Base-by-base conservation (phyloP, 805 yeast genomes). In the Myxozyma monticola region DNA sequence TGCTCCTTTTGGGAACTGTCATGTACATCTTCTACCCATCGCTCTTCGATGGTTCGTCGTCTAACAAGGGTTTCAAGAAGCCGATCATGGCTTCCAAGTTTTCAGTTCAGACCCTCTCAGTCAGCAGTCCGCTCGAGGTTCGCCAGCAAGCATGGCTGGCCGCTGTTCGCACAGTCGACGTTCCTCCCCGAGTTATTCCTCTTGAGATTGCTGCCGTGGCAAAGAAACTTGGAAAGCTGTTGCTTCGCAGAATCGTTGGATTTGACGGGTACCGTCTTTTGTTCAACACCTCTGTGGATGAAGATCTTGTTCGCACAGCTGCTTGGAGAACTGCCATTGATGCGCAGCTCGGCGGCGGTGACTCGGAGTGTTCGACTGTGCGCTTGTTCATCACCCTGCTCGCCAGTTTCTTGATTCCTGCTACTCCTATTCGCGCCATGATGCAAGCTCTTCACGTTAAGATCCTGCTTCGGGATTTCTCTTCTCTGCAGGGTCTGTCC, bases 261-360 rank as follows among this genome's bases (percentile, higher is more conserved):
- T 42, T 51, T 29, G 65, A 60, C 5, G 63, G 60, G 24, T 55
- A 49, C 49, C 47, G 51, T 25, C 21, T 54, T 14, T 35, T 62
- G 36, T n/a, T 45, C n/a, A 50, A 57, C 44, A 30, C 54, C 15
- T 48, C 56, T 37, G 56, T 37, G 34, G 47, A 56, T 22, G 54
- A 48, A 35, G 48, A 55, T 39, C 29, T 33, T 12, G 44, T 38
- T 8, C 45, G 54, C n/a, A 46, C 49, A 18, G 49, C 48, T 17
- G 58, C 51, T 20, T 49, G 56, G 60, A 44, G 50, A 35, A 57
- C 51, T 17, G 69, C 71, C 4, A 60, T 66, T 33, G 71, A 68
- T 48, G 62, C 71, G 7, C 72, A 69, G 52, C 63, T 69, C n/a
- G 59, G 66, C 36, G 72, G 72, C 20, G 72, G 72, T 14, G 72